Conservation (phyloP, 1,284 basidiomycete species). For the Moesziomyces aphidis region DNA sequence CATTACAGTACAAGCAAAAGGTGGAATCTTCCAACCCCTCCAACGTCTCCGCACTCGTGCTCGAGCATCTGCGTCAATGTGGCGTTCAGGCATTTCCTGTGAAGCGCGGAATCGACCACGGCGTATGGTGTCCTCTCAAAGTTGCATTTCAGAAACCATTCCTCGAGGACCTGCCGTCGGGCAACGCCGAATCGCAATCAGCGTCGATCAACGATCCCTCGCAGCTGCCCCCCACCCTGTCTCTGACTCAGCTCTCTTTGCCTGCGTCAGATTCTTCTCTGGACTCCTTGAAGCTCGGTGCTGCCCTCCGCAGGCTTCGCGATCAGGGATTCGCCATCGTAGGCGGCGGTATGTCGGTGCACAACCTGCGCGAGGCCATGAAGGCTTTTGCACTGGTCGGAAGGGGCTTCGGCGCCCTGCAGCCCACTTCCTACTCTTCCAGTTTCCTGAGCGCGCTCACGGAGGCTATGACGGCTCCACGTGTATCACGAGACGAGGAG, state of each 20-base stretch:
- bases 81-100: slow-evolving; percentile 46
- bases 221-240: slow-evolving; percentile 59
- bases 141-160: slow-evolving; percentile 65
- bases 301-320: slow-evolving; percentile 66
- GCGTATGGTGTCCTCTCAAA: slow-evolving; percentile 70
- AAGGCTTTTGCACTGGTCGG: slow-evolving; percentile 13
- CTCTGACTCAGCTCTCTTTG: slow-evolving; percentile 70
- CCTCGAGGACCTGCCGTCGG: slow-evolving; percentile 23
- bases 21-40: slow-evolving; percentile 59
- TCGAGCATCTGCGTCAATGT: slow-evolving; percentile 47
- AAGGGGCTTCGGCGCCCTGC: slow-evolving; percentile 1
- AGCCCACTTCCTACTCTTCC: slow-evolving; percentile 17
- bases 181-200: slow-evolving; percentile 13
- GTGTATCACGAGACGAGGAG: slow-evolving; percentile 12
- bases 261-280: slow-evolving; percentile 63
- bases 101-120: slow-evolving; percentile 70
- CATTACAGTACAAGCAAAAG: slow-evolving; percentile 66
- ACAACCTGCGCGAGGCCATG: slow-evolving; percentile 55
- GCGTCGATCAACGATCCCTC: slow-evolving; percentile 17
- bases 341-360: slow-evolving; percentile 56
- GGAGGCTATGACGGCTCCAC: slow-evolving; percentile 28
- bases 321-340: slow-evolving; percentile 56
- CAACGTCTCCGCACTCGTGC: slow-evolving; percentile 58
- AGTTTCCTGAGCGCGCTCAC: slow-evolving; percentile 38
- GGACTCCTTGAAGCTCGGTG: slow-evolving; percentile 68